Base-by-base conservation (phyloP, 2,329 filamentous ascomycete species). In the Alternaria sp. region DNA sequence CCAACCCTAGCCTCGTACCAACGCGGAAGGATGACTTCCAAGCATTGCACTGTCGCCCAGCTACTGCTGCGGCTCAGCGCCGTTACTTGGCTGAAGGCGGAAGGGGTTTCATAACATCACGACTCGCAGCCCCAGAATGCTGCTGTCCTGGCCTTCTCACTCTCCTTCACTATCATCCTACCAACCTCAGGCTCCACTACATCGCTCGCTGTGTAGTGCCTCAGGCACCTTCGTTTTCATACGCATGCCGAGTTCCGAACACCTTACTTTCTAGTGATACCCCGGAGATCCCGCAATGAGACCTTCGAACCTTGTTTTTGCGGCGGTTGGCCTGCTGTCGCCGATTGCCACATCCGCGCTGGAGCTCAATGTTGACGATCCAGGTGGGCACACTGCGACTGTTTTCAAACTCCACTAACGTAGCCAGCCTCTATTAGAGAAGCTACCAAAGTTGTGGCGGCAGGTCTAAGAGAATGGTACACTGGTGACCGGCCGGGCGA, bases 391-490 rank as follows among this genome's bases (percentile, higher is more conserved):
- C 24, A 24, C 47, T 42, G 41, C 36, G 30, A 43, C 22, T 42
- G 32, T n/a, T 11, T 12, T n/a, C 24, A 16, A 32, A 49, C 61
- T 28, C 20, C 8, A 38, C 63, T 67, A 60, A 67, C 55, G 28
- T 24, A 1, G 24, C 5, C 68, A 90, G 88, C 78, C 24, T 91
- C 88, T 0, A 84, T 91, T 68, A 85, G 84, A 63, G 82, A 82
- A 62, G 88, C 88, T 2, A 84, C 89, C 8, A 85, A 83, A 57
- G 87, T 85, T 5, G 78, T 90, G 52, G 89, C 88, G 7, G 82
- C 83, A 49, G 87, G 84, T 34, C 81, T 88, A 67, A 86, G 90
- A 83, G 82, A 82, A 46, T 89, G 87, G 75, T 91, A 91, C 76
- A 83, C 81, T 2, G 89, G 88, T 51, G 89, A 89, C 67, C 77